Evolutionary conservation across 2,329 filamentous ascomycete genomes (phyloP).

Genomic region (Aphanocladium album): DNA sequence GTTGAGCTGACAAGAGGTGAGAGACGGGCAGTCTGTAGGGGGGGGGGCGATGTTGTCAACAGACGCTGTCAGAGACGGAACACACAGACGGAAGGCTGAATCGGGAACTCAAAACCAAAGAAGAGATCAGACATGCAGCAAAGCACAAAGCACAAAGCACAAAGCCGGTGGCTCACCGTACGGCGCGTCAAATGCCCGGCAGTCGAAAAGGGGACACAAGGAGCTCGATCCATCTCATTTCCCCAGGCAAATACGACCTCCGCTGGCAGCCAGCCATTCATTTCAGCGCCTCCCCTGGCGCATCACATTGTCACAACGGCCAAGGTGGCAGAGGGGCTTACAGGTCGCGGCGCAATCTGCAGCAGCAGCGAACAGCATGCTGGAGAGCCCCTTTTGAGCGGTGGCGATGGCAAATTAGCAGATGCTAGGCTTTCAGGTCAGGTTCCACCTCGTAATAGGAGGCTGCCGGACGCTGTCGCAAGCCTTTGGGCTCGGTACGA

Average conservation of each 20-base stretch:
- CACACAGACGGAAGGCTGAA: background rate
- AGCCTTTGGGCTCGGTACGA: background rate
- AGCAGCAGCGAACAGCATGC: background rate
- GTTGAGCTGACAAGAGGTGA: background rate
- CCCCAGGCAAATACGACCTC: constrained; percentile 9
- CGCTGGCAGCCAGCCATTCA: constrained; percentile 5
- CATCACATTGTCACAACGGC: background rate
- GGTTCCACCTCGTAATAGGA: background rate
- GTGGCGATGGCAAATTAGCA: constrained; percentile 10
- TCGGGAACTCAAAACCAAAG: background rate
- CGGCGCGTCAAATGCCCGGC: background rate
- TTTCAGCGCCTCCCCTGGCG: background rate
- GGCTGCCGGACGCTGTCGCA: background rate
- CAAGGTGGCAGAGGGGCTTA: background rate
- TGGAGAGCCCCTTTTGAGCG: background rate
- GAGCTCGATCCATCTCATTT: constrained; percentile 12
- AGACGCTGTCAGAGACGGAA: background rate
- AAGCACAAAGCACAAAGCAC: no score
- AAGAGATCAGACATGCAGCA: background rate
- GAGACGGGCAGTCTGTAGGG: background rate
- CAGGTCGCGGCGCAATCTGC: constrained; percentile 3
- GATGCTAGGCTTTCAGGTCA: background rate
- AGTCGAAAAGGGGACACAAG: background rate
- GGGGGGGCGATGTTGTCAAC: background rate
- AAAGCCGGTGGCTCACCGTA: no score